Base-by-base conservation (phyloP, 2,329 filamentous ascomycete genomes). In the Fusarium citri region DNA sequence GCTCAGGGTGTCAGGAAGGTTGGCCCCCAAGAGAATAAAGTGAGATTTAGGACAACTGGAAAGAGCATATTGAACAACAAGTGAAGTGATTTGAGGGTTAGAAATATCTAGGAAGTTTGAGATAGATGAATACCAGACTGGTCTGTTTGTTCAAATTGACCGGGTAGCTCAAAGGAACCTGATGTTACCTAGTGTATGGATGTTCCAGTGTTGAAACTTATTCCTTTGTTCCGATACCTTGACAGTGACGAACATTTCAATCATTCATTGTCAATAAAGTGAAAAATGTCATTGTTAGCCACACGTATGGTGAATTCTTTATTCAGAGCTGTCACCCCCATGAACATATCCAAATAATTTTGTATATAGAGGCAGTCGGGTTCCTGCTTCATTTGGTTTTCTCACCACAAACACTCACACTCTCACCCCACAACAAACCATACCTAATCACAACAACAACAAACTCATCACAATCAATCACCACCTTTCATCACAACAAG, bases 121-220 rank as follows among this genome's bases (percentile, higher is more conserved):
- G 8, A 34, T 5, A 5, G 8, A 18, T 0, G 8, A 10, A 34
- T 18, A 34, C 31, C 31, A 34, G 31, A 34, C 2, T 34, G 31
- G 0, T 34, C 16, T 18, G 16, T 34, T 18, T 34, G 1, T 16
- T 34, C 31, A 10, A 34, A 34, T 3, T 34, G 16, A 10, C 16
- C 8, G 8, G 31, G 16, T 18, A 6, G 31, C 3, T 34, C 34
- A n/a, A 37, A 37, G 34, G 0, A n/a, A 37, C 0, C 10, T 37
- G 1, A 37, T 12, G 18, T 12, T 11, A 14, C 2, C 6, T 15
- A 15, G 6, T 15, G 2, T 4, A 2, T 11, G 3, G 34, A 37
- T n/a, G 18, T 37, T 43, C 0, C 6, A 2, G 26, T 11, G n/a
- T 11, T 45, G 20, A 23, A 43, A 10, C 15, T 37, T 40, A 18